phyloP scores from a whole-genome alignment of 306 rosid species.

The Gastrolobium villosum region DNA sequence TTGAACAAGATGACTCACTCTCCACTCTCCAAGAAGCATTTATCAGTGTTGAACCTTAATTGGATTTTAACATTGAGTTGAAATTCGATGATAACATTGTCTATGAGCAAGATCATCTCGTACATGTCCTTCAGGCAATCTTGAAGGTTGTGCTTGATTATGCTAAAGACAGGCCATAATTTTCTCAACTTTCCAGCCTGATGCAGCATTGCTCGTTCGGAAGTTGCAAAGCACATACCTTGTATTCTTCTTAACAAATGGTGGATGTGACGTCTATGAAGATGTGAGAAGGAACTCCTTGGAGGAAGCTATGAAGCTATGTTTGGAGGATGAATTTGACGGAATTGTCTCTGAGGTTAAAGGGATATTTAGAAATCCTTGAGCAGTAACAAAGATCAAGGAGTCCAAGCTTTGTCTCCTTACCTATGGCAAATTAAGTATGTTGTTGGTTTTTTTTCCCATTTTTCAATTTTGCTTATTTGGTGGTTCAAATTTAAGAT shows the following conservation, averaged over 20 bases:
- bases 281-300: conserved; percentile 89
- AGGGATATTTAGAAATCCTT: conserved; percentile 82
- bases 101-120: conserved; percentile 61
- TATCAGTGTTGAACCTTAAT: conserved; percentile 55
- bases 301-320: conserved; percentile 89
- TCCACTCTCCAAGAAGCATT: conserved; percentile 85
- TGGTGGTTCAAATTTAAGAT: background rate
- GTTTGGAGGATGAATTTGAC: conserved; percentile 81
- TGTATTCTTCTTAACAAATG: conserved; percentile 91
- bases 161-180: conserved; percentile 74
- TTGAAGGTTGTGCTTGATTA: conserved; percentile 64
- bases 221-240: conserved; percentile 73
- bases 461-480: background rate
- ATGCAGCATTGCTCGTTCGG: conserved; percentile 68
- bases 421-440: conserved; percentile 85
- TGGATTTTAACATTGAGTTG: conserved; percentile 87
- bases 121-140: conserved; percentile 61
- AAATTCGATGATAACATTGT: conserved; percentile 76
- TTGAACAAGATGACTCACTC: conserved; percentile 72
- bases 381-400: conserved; percentile 68
- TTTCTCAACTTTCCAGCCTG: conserved; percentile 85
- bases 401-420: conserved; percentile 86
- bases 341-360: conserved; percentile 92
- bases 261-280: conserved; percentile 75
- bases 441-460: conserved; percentile 22